A percentile compares a stretch with the other conserved stretches of the same genome.
Conservation (phyloP, 371 early-diverging fungal species). For the Mortierella sp. region DNA sequence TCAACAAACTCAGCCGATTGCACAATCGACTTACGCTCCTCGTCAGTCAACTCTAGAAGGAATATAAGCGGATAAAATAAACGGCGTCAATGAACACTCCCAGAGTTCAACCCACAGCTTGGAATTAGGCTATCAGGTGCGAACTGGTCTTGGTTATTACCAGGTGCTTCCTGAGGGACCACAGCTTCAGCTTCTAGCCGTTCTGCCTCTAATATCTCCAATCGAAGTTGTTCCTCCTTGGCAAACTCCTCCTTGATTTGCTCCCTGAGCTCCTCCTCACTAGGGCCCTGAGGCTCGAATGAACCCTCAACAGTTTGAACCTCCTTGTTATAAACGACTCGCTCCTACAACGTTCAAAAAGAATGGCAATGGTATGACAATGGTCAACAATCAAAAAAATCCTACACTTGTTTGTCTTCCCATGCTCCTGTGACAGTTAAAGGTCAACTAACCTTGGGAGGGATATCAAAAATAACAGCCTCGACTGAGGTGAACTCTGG, state of each 20-base stretch:
- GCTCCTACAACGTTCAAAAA: constrained; percentile 69
- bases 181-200: constrained; percentile 65
- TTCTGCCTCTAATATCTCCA: constrained; percentile 74
- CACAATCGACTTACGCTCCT: constrained; percentile 81
- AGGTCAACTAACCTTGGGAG: constrained; percentile 76
- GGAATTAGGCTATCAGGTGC: constrained; percentile 9
- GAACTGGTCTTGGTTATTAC: constrained; percentile 2
- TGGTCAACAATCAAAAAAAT: background rate
- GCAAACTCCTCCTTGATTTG: constrained; percentile 73
- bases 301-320: constrained; percentile 85
- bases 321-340: constrained; percentile 92
- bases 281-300: constrained; percentile 69
- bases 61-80: background rate
- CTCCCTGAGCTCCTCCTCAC: constrained; percentile 75
- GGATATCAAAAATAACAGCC: constrained; percentile 84
- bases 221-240: constrained; percentile 71
- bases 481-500: constrained; percentile 77
- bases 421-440: background rate
- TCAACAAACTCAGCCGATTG: constrained; percentile 82
- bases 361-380: background rate
- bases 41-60: constrained; percentile 82
- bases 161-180: constrained; percentile 54
- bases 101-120: background rate
- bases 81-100: background rate
- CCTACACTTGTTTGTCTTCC: too few relatives aligned